These are phyloP conservation scores for Eimeria brunetti DNA, from an alignment of 169 alveolate species.

Conservation along the genomic window DNA sequence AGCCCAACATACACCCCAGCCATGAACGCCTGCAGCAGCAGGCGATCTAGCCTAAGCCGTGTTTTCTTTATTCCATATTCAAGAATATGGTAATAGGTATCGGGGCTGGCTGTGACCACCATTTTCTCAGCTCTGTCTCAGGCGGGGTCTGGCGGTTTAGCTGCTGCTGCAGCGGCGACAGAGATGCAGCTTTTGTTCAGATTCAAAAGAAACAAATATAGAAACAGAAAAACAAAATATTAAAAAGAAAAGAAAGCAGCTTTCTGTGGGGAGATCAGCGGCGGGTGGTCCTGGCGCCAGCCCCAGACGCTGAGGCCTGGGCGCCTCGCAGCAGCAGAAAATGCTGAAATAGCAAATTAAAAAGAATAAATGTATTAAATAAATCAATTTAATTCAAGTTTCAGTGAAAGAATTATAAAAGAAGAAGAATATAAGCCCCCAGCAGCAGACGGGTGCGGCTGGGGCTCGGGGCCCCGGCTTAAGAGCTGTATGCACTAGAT, in stretches of 20 bases:
- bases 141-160: too few relatives aligned
- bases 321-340: not conserved
- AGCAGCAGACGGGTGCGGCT: too few relatives aligned
- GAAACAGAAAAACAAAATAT: too few relatives aligned
- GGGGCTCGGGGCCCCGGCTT: too few relatives aligned
- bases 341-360: too few relatives aligned
- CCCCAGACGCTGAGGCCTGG: not conserved
- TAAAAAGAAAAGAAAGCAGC: too few relatives aligned
- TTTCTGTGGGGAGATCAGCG: too few relatives aligned
- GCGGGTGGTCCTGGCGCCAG: not conserved
- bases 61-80: conserved; percentile 54
- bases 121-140: conserved; percentile 5
- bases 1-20: conserved; percentile 69
- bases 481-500: too few relatives aligned
- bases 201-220: not conserved
- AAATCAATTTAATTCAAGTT: too few relatives aligned
- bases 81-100: conserved; percentile 24
- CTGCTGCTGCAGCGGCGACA: not conserved
- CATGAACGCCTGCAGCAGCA: conserved; percentile 72
- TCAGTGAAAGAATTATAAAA: too few relatives aligned
- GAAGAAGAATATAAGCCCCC: too few relatives aligned
- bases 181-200: not conserved
- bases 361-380: too few relatives aligned
- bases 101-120: conserved; percentile 69
- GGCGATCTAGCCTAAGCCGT: conserved; percentile 63